Evolutionary conservation across 805 yeast species (phyloP), one percentile per base, ranked within the genome.

Genomic region (Teunomyces aglyptinius): DNA sequence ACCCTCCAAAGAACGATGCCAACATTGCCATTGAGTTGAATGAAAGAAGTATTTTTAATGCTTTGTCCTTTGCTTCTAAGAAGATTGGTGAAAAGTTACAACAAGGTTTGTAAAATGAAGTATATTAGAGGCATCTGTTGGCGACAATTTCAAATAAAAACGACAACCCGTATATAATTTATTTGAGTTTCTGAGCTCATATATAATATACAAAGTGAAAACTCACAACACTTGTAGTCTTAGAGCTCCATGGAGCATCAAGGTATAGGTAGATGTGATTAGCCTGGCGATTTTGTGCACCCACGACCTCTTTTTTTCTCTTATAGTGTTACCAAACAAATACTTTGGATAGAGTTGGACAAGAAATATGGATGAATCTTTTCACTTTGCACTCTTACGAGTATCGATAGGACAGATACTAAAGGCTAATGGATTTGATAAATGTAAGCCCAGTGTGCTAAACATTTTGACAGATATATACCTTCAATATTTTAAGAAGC

Each of bases 351-450:
- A 10, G 5, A 18, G 19, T 3, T 12, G 63, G 52, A 43, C 69
- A 67, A 22, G 20, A 33, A 48, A 7, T 15, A 68, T 71, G 75
- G 74, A 70, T 40, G 75, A 70, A 35, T 54, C 68, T 15, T 70
- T 71, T 49, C 65, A 69, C 48, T 72, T 68, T 51, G 62, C 70
- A 34, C 49, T 71, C 38, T 57, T 71, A 22, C 58, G 75, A 43
- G 57, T 73, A 41, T 68, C 75, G 6, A 61, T 71, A 27, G 73
- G 78, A 1, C 83, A 85, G 65, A 69, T 85, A 4, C 74, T 92
- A 44, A 82, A 89, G 50, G 82, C 94, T 0, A 79, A 83, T 26
- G 99, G 99, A 0, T 89, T 90, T 57, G 96, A 89, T 50, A 77
- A 82, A 55, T 82, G 91, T 52, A 75, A 82, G 43, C 87, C 92